phyloP scores from a whole-genome alignment of 2,329 filamentous ascomycete genomes.

The Akanthomyces dipterigenus region DNA sequence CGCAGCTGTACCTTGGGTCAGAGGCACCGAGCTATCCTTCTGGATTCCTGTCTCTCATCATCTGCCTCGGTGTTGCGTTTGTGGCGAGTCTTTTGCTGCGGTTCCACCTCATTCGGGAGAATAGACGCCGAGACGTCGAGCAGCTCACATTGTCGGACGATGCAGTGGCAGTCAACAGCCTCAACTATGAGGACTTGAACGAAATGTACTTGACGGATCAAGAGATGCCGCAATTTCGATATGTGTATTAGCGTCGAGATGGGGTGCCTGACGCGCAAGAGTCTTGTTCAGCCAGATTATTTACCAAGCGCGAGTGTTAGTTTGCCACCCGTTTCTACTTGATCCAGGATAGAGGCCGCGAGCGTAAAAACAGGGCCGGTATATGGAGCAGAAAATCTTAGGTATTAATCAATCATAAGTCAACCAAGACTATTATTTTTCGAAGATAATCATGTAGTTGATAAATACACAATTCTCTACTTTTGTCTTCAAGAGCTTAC shows the following conservation, averaged over 20 bases:
- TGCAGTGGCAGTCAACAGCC: not conserved
- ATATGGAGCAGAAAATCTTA: not conserved
- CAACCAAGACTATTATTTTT: not conserved
- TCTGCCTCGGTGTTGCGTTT: conserved; percentile 49
- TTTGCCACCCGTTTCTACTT: not conserved
- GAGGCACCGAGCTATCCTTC: conserved; percentile 56
- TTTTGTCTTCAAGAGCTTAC: no score
- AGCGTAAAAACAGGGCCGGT: no score
- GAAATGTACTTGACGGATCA: conserved; percentile 42
- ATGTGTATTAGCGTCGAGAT: conserved; percentile 26
- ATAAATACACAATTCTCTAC: not conserved
- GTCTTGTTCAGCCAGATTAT: not conserved
- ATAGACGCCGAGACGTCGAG: conserved; percentile 42
- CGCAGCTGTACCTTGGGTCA: conserved; percentile 51
- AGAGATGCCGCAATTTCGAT: conserved; percentile 47
- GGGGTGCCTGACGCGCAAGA: not conserved
- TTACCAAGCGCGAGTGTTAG: not conserved
- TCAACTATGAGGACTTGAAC: conserved; percentile 1
- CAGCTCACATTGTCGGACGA: not conserved
- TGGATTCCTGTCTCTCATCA: conserved; percentile 55
- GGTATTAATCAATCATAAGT: not conserved
- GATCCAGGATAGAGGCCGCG: not conserved
- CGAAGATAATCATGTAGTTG: not conserved
- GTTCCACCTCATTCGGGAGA: conserved; percentile 43
- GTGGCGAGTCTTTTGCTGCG: conserved; percentile 36